Conservation (phyloP, 495 filamentous ascomycete genomes). For the Evansstolkia leycettana region DNA sequence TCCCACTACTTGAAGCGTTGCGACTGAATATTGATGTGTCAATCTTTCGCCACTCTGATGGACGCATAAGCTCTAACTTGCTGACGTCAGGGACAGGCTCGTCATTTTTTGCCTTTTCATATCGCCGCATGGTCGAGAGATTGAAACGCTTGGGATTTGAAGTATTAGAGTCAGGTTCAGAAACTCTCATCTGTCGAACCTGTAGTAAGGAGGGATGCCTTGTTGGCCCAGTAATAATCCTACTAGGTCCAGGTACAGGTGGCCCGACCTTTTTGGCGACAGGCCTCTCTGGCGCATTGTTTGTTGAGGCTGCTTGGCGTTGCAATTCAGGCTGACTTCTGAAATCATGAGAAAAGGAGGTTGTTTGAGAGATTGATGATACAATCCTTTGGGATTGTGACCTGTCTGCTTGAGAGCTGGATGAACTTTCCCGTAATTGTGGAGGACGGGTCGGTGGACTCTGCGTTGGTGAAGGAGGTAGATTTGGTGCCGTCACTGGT, state of each 20-base stretch:
- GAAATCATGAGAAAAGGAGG: background rate
- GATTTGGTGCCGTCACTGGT: too few species aligned
- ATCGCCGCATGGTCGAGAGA: constrained; percentile 10
- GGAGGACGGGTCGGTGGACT: too few species aligned
- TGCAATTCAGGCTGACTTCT: background rate
- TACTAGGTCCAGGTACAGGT: background rate
- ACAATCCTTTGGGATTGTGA: background rate
- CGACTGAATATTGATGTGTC: constrained; percentile 3
- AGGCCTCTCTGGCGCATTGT: background rate
- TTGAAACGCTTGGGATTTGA: constrained; percentile 7
- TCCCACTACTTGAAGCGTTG: background rate
- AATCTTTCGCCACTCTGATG: constrained; percentile 25
- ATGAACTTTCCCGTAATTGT: too few species aligned
- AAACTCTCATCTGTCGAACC: background rate
- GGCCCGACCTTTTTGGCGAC: background rate
- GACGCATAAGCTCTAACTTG: constrained; percentile 25
- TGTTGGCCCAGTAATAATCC: too few species aligned
- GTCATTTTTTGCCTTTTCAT: constrained; percentile 28
- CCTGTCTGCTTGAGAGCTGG: too few species aligned
- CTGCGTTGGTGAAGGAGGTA: too few species aligned
- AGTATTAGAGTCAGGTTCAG: constrained; percentile 1
- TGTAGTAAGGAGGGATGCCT: too few species aligned
- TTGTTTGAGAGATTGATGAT: constrained; percentile 1
- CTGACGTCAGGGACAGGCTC: constrained; percentile 33
- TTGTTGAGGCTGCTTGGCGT: background rate